Conservation (phyloP, 305 asterid genomes). For the Solanum chacoense region DNA sequence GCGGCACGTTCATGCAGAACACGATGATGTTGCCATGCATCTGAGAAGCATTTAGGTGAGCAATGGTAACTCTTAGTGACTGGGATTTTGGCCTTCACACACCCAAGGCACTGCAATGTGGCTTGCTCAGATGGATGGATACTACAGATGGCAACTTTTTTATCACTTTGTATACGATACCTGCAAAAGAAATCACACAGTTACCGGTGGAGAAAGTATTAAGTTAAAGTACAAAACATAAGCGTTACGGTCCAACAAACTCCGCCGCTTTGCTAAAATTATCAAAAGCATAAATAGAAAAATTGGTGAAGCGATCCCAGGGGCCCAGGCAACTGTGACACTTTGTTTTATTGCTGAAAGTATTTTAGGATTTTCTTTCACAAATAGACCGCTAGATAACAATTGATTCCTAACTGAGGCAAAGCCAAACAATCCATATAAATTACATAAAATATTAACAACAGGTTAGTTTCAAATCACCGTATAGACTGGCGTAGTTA, state of each 20-base stretch:
- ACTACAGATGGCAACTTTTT: constrained; percentile 76
- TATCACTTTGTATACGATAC: constrained; percentile 95
- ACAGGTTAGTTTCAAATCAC: background rate
- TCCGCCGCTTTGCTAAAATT: background rate
- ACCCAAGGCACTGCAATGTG: constrained; percentile 83
- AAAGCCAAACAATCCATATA: background rate
- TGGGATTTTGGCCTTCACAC: constrained; percentile 85
- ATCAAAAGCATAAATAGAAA: background rate
- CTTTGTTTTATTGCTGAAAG: background rate
- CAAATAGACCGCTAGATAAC: background rate
- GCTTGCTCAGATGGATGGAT: constrained; percentile 97
- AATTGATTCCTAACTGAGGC: background rate
- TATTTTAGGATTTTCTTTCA: background rate
- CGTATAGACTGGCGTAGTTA: background rate
- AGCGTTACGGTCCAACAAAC: background rate
- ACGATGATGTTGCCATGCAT: constrained; percentile 98
- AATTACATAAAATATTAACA: background rate
- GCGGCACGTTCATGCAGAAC: constrained; percentile 92
- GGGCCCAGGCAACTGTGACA: background rate
- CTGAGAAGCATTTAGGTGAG: constrained; percentile 76
- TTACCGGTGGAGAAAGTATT: background rate
- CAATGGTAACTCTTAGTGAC: constrained; percentile 86
- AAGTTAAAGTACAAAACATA: background rate
- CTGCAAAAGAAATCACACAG: constrained; percentile 32
- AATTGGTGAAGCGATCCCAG: background rate